Percentiles rank a stretch among this genome's conserved stretches.
Conservation (phyloP, 1,284 basidiomycete species). For the Cryptococcus floricola region DNA sequence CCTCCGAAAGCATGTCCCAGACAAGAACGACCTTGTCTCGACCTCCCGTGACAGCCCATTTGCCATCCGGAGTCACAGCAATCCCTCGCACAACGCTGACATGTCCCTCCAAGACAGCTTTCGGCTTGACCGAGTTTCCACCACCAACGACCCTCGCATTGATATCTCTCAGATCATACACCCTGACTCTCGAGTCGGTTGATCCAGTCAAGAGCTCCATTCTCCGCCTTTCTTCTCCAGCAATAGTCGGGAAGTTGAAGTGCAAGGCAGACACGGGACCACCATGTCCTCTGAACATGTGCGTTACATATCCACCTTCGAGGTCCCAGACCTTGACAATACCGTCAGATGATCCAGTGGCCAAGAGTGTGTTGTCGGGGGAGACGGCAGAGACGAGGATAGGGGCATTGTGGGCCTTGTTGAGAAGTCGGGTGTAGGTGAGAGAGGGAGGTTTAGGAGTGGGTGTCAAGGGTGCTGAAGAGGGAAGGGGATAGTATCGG, state of each 20-base stretch:
- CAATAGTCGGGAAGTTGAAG: constrained; percentile 62
- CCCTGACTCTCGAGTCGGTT: constrained; percentile 80
- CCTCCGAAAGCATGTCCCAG: constrained; percentile 64
- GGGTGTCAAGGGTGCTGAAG: constrained; percentile 15
- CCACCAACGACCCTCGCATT: constrained; percentile 54
- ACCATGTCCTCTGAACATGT: constrained; percentile 93
- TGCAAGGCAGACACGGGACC: constrained; percentile 86
- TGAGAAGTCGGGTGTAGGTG: constrained; percentile 62
- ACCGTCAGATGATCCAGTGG: constrained; percentile 93
- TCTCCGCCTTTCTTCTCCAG: constrained; percentile 38
- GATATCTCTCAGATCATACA: constrained; percentile 74
- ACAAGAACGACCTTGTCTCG: constrained; percentile 84
- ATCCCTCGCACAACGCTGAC: constrained; percentile 84
- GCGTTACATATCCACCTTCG: constrained; percentile 80
- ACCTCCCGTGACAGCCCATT: constrained; percentile 81
- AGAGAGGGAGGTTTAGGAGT: constrained; percentile 44
- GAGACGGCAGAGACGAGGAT: constrained; percentile 79
- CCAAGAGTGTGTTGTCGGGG: constrained; percentile 88
- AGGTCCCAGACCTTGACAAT: constrained; percentile 97
- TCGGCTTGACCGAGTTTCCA: constrained; percentile 60
- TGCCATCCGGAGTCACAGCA: constrained; percentile 75
- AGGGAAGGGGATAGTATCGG: constrained; percentile 52
- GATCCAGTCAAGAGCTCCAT: constrained; percentile 86
- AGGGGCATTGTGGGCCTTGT: constrained; percentile 85
- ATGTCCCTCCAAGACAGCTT: constrained; percentile 80